These are phyloP conservation scores for Tolypocladium amazonense DNA, from an alignment of 2,329 filamentous ascomycete genomes.

Conservation along the genomic window DNA sequence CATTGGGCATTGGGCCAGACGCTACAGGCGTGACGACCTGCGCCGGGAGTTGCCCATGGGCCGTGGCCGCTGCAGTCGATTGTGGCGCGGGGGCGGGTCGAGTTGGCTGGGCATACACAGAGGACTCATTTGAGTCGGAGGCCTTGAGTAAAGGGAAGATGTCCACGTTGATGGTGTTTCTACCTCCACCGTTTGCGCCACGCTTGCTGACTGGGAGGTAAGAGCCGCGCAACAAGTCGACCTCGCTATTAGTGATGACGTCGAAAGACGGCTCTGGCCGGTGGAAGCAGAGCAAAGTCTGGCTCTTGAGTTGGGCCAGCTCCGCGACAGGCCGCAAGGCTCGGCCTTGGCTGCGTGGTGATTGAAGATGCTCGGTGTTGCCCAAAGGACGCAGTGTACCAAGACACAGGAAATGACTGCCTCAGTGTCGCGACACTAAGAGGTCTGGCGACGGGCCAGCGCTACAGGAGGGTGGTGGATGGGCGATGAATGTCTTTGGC, in stretches of 20 bases:
- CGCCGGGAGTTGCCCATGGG: slow-evolving; percentile 12
- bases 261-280: slow-evolving; percentile 26
- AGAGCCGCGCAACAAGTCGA: slow-evolving; percentile 16
- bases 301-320: slow-evolving; percentile 32
- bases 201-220: slow-evolving; percentile 17
- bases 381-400: slow-evolving; percentile 9
- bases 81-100: slow-evolving; percentile 14
- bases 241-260: slow-evolving; percentile 15
- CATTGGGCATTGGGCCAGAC: slow-evolving; percentile 19
- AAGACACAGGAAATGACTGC: slow-evolving; percentile 4
- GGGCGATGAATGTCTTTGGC: not conserved
- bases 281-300: slow-evolving; percentile 29
- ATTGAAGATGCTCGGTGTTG: slow-evolving; percentile 2
- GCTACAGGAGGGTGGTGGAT: not conserved
- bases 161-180: slow-evolving; percentile 70
- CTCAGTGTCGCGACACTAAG: slow-evolving; percentile 1
- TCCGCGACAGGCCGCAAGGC: slow-evolving; percentile 18
- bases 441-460: not conserved
- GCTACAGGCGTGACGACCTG: slow-evolving; percentile 18
- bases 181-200: slow-evolving; percentile 13
- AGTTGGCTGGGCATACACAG: slow-evolving; percentile 28
- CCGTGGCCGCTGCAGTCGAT: slow-evolving; percentile 6
- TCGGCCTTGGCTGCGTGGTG: slow-evolving; percentile 2
- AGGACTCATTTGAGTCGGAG: slow-evolving; percentile 62
- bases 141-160: slow-evolving; percentile 81